Evolutionary conservation across 106 monocot species (phyloP), one percentile per base, ranked within the genome.

Genomic region (Phalaenopsis equestris): DNA sequence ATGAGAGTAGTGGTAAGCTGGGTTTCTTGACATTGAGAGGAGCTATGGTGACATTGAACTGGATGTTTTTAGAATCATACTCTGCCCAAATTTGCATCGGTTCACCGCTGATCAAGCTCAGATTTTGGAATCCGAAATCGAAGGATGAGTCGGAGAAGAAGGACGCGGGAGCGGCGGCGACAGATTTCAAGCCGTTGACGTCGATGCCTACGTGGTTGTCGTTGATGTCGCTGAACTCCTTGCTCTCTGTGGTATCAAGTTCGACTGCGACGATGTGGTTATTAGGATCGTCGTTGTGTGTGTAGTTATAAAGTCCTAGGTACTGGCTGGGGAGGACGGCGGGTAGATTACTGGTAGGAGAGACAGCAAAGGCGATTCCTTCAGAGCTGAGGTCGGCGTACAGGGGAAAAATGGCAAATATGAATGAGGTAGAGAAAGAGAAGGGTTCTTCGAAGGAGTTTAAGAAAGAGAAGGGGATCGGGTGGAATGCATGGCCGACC

Each of bases 131-230:
- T n/a, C 21, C 9, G 17, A 23, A 30, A 24, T 8, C 55, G 30
- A 30, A 30, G 39, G 15, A 9, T 9, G 74, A 43, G 16, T 77
- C 24, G 39, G 8, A 2, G 61, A 41, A 58, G 46, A 67, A 79
- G 42, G 79, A 79, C 4, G 79, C 79, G 0, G 79, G 45, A 0
- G 79, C 79, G 46, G 79, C 42, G n/a, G 19, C 5, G n/a, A 30
- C 7, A 1, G 79, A 79, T 11, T 7, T 24, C 38, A 79, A 43
- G 2, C 67, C 56, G 15, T 84, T 79, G 45, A 84, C 42, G 41
- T 84, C 83, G 8, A 84, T 84, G 4, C 83, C 84, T 6, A 84
- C 79, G 45, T 84, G 84, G 12, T 84, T 84, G 30, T 79, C 48
- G 21, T 84, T 36, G 30, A 84, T 84, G n/a, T 84, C 84, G 0